phyloP scores from a whole-genome alignment of 2,329 filamentous ascomycete species.

The Herpotrichia juniperi region DNA sequence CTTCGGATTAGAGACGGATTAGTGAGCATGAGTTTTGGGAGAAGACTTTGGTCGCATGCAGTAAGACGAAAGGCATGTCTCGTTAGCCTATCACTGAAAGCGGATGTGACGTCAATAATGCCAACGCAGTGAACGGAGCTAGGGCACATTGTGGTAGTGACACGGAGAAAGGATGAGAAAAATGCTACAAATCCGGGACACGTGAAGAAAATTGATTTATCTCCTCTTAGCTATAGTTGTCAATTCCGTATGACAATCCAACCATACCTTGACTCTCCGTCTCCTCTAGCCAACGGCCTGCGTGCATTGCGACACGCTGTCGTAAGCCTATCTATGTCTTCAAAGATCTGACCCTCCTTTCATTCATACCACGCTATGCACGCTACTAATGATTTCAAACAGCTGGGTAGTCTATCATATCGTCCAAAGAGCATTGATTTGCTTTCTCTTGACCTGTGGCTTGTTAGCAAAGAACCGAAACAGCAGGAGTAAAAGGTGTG shows the following conservation, averaged over 20 bases:
- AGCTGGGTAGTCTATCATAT: slow-evolving; percentile 31
- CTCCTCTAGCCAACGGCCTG: neutral
- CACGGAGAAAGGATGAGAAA: neutral
- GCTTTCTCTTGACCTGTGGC: slow-evolving; percentile 62
- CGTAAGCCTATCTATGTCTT: neutral
- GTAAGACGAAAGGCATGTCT: too few species aligned
- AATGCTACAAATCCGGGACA: too few species aligned
- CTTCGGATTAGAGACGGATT: too few species aligned
- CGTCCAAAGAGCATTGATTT: slow-evolving; percentile 71
- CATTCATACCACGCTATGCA: neutral
- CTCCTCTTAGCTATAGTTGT: too few species aligned
- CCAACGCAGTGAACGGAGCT: too few species aligned
- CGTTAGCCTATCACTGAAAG: too few species aligned
- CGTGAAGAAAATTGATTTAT: too few species aligned
- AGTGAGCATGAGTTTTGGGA: too few species aligned
- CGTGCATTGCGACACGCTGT: neutral
- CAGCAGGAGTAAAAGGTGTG: neutral
- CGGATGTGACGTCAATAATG: too few species aligned
- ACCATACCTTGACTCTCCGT: too few species aligned
- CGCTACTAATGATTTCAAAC: neutral
- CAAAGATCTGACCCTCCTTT: neutral
- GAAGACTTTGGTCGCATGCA: too few species aligned
- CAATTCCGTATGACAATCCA: too few species aligned
- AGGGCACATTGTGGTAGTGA: neutral
- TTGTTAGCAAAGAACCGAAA: slow-evolving; percentile 11